Conservation (phyloP, 1,139 yeast genomes). For the Blastobotrys elegans region DNA sequence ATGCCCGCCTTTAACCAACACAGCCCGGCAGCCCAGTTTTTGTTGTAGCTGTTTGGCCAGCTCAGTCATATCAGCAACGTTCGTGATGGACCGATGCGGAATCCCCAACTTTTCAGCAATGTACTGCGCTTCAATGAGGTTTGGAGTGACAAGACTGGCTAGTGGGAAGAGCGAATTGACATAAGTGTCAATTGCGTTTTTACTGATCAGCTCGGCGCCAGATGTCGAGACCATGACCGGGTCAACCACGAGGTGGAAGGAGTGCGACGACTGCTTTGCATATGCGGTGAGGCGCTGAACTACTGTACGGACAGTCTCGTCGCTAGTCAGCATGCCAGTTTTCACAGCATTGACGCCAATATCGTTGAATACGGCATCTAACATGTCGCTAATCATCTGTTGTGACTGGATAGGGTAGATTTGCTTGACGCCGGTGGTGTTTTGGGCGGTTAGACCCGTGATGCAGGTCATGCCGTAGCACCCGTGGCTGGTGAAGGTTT, state of each 20-base stretch:
- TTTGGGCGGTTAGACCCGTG: conserved; percentile 81
- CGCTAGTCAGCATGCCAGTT: conserved; percentile 72
- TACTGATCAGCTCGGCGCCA: conserved; percentile 53
- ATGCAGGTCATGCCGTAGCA: conserved; percentile 81
- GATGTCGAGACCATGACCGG: conserved; percentile 84
- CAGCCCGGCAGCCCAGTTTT: conserved; percentile 45
- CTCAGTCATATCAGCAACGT: conserved; percentile 35
- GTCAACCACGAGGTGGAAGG: conserved; percentile 57
- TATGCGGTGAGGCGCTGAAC: conserved; percentile 35
- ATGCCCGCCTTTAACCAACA: conserved; percentile 83
- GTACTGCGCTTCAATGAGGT: conserved; percentile 57
- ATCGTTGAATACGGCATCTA: conserved; percentile 58
- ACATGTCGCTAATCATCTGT: conserved; percentile 42
- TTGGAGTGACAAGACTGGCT: conserved; percentile 73
- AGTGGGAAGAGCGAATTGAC: conserved; percentile 46
- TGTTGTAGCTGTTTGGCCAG: conserved; percentile 45
- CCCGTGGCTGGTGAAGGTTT: conserved; percentile 72
- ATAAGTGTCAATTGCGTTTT: conserved; percentile 42
- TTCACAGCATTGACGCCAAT: conserved; percentile 66
- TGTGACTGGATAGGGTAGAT: conserved; percentile 45
- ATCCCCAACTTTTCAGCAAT: conserved; percentile 26
- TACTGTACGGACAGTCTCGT: conserved; percentile 50
- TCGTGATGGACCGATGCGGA: background rate
- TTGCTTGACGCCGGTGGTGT: conserved; percentile 50
- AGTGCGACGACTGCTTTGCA: conserved; percentile 34